Base-by-base conservation (phyloP, 2,329 filamentous ascomycete genomes). In the Fusarium bactridioides region DNA sequence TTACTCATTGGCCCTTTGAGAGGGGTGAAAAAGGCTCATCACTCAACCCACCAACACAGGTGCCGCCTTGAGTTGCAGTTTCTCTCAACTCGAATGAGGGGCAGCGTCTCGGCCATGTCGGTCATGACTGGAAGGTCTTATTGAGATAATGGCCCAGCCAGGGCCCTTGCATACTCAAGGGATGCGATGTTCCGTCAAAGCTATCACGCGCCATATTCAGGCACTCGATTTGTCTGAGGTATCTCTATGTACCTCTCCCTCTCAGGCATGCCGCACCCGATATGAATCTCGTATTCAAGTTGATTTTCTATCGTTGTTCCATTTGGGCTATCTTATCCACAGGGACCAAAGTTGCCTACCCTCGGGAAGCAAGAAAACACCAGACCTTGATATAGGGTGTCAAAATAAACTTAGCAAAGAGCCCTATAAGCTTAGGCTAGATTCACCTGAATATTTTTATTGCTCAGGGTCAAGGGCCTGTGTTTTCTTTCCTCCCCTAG, bases 261-360 rank as follows among this genome's bases (percentile, higher is more conserved):
- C 31, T 44, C 23, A 59, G 58, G 48, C 47, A 54, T 73, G 27
- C 48, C 54, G 50, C 40, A 66, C n/a, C 31, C 62, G 50, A 70
- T 54, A 57, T 62, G 58, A 61, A 64, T 61, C 69, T 70, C 67
- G 70, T 71, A 73, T 73, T 60, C 62, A 68, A 56, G 55, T 53
- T 44, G 50, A 27, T 38, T 51, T 64, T 53, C 54, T 48, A 59
- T 57, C 38, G 27, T 45, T 29, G 51, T 60, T 54, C 29, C 33
- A 68, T 53, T 60, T 40, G 57, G 59, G 61, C 55, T 60, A 61
- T 57, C 41, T 55, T 64, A 55, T 23, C 43, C 62, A 35, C 33
- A 25, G 33, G n/a, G 23, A 44, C 60, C 64, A 57, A 43, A 29
- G 50, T 56, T 59, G 50, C 50, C 31, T 33, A 29, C 29, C 29